phyloP scores from a whole-genome alignment of 805 yeast genomes.

The Cyberlindnera suaveolens region DNA sequence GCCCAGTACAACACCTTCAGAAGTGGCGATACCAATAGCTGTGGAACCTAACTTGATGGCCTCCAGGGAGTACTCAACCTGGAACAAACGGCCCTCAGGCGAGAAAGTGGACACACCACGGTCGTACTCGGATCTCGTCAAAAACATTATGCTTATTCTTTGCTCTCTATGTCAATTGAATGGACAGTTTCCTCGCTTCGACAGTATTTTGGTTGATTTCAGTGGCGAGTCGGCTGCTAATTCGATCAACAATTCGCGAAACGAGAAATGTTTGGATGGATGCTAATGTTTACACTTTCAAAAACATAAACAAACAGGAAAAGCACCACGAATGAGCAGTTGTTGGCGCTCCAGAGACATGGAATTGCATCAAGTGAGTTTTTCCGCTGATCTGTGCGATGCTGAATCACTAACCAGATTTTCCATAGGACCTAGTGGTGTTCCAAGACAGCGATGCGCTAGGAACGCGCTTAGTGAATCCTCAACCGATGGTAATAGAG shows the following conservation, averaged over 20 bases:
- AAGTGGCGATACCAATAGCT: conserved; percentile 93
- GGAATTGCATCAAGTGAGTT: conserved; percentile 5
- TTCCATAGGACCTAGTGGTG: conserved; percentile 21
- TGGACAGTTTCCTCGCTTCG: background rate
- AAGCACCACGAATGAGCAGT: background rate
- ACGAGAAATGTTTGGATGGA: background rate
- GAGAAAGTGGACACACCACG: conserved; percentile 98
- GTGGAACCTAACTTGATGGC: conserved; percentile 97
- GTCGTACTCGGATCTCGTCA: conserved; percentile 99
- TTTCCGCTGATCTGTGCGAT: background rate
- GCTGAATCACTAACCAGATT: conserved; percentile 1
- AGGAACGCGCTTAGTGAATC: conserved; percentile 26
- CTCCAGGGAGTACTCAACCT: conserved; percentile 95
- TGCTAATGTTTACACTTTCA: background rate
- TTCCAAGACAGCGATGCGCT: conserved; percentile 18
- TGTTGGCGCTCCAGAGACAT: background rate
- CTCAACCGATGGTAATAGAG: conserved; percentile 28
- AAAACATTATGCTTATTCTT: conserved; percentile 53
- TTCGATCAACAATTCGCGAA: background rate
- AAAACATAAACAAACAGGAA: background rate
- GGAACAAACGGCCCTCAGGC: conserved; percentile 97
- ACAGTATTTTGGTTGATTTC: background rate
- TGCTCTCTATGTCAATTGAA: background rate
- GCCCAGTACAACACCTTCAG: conserved; percentile 92
- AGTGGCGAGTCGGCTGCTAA: background rate